Evolutionary conservation across 75 land plant species (phyloP), one percentile per base, ranked within the genome.

Genomic region (Cupressus sempervirens): DNA sequence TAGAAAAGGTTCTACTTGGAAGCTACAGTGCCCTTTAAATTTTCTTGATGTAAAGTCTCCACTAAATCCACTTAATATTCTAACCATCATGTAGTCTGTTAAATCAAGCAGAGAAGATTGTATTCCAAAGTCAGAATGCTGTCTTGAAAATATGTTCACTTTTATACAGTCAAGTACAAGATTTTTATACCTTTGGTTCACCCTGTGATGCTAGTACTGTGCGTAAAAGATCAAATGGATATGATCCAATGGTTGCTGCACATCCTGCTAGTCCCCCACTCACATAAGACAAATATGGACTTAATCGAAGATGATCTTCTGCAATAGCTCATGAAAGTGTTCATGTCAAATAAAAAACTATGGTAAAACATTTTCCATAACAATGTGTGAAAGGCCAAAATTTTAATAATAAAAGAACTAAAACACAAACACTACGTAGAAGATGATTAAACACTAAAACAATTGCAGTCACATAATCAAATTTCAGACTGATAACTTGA

Each of bases 241-340:
- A 98, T n/a, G 99, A 96, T 80, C 98, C 98, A 86, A 98, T 67
- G 12, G 98, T 96, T 80, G 99, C 98, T 80, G 98, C 98, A 91
- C 88, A 90, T 45, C 99, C 99, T 46, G 98, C 99, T 70, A 96
- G 50, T 88, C 93, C 96, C 67, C 99, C 99, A 93, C 98, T 96
- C 50, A 98, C 41, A 68, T 91, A 94, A 43, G 99, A 94, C 84
- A 98, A 88, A 46, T 87, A 88, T 26, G 98, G 97, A 85, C 93
- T 96, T 86, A 98, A 76, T 36, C 86, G 84, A 52, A 89, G 82
- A 84, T 94, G 96, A 85, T 91, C 94, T 79, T 87, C 95, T 93
- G 95, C 52, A 89, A 45, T 67, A 56, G 7, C 30, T 29, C n/a
- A 82, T 41, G 45, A 84, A 83, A 46, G 18, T 32, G 76, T 13